Evolutionary conservation across 169 alveolate species (phyloP).

Genomic region (Cryptosporidium meleagridis): DNA sequence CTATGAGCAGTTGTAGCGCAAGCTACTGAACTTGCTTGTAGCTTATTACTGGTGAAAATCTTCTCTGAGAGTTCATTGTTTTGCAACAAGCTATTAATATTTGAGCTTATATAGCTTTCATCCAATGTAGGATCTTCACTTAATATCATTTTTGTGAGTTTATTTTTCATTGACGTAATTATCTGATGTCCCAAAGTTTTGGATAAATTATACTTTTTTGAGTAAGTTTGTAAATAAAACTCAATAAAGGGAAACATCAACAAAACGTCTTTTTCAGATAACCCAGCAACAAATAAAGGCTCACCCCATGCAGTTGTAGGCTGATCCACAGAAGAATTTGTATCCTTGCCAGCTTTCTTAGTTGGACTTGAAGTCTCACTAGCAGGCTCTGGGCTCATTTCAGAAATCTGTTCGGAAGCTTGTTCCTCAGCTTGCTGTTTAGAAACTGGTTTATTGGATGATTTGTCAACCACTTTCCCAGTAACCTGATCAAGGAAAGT

Average conservation of each 20-base stretch:
- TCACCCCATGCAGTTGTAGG: constrained; percentile 48
- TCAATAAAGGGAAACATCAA: constrained; percentile 36
- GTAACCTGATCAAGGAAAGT: constrained; percentile 58
- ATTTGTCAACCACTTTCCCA: constrained; percentile 24
- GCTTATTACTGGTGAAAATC: neutral
- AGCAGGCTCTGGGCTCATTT: neutral
- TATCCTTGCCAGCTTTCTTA: neutral
- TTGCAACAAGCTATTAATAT: neutral
- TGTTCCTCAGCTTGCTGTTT: constrained; percentile 24
- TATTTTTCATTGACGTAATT: constrained; percentile 25
- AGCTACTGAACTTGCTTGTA: neutral
- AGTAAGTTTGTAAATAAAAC: constrained; percentile 31
- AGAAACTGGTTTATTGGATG: neutral
- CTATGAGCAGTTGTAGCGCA: neutral
- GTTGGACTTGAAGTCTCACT: constrained; percentile 21
- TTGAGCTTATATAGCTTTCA: constrained; percentile 47
- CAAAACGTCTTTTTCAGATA: constrained; percentile 20
- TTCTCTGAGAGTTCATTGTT: constrained; percentile 33
- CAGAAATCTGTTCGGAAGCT: neutral
- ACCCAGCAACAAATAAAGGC: constrained; percentile 17
- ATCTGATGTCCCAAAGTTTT: constrained; percentile 36
- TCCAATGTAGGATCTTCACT: constrained; percentile 43
- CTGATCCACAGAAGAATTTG: neutral
- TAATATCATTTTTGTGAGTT: constrained; percentile 29
- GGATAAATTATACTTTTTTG: constrained; percentile 17